These are phyloP conservation scores for Cornus controversa DNA, from an alignment of 148 eudicot species.

Conservation along the genomic window DNA sequence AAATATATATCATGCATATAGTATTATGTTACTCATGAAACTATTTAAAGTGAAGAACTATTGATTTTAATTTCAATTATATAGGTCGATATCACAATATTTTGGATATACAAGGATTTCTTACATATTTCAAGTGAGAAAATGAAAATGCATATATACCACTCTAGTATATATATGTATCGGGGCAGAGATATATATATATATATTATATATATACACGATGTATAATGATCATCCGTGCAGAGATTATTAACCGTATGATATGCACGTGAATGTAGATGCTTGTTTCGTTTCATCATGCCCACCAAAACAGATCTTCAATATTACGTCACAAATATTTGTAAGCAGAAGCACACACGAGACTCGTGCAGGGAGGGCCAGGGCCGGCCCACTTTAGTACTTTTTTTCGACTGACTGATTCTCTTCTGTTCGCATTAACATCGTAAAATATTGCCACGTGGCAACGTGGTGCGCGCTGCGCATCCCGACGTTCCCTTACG, in stretches of 20 bases:
- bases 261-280: background rate
- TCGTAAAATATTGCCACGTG: background rate
- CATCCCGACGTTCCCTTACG: background rate
- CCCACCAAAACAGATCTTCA: background rate
- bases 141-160: no score
- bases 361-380: background rate
- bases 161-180: no score
- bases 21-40: no score
- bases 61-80: no score
- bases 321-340: background rate
- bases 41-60: no score
- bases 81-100: no score
- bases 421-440: no score
- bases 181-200: no score
- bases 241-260: background rate
- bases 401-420: background rate
- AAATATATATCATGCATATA: no score
- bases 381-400: background rate
- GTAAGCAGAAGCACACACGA: background rate
- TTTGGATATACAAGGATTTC: no score
- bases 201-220: background rate
- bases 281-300: background rate
- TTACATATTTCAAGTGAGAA: no score
- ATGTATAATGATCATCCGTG: background rate
- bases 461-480: background rate